Base-by-base conservation (phyloP, 2,329 filamentous ascomycete species). In the Trichophyton equinum region DNA sequence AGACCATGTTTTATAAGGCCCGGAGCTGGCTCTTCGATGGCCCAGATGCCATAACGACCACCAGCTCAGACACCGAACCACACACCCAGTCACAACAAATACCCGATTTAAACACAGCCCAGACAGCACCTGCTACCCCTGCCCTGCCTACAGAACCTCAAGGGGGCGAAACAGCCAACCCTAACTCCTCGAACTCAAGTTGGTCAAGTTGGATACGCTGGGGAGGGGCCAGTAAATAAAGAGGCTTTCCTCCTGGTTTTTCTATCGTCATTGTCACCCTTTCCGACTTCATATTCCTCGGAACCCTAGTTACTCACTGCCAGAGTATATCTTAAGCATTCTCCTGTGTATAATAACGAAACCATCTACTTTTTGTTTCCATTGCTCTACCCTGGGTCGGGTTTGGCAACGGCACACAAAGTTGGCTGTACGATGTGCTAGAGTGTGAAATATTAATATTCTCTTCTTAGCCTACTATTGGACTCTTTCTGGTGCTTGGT, bases 21-120 rank as follows among this genome's bases (percentile, higher is more conserved):
- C 75, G 74, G 67, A 65, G 64, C 60, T 74, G 71, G 65, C 61
- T 76, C 36, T 71, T 75, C 58, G 73, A 71, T 3, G 74, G 72
- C 42, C 40, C 40, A 33, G 57, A n/a, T 30, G 27, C 57, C 40
- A 42, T 36, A 13, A 33, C 47, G 13, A 27, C 36, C 55, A 44
- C 33, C 18, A 56, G 36, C 36, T 18, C 53, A 36, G 36, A 40
- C 5, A 22, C 46, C 20, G 46, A 25, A 27, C 13, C 51, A 15
- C 25, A 33, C 13, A 3, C n/a, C 13, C 27, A 36, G 20, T 33
- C 51, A 9, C 18, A 27, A 33, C 25, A 57, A 25, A 25, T 42
- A 42, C 36, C 55, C 55, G 55, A 44, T 15, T 11, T 18, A 27
- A 55, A 22, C 27, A 30, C 51, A 5, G 27, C 27, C 13, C 51